A percentile compares a stretch with the other conserved stretches of the same genome.
Evolutionary conservation across 2,329 filamentous ascomycete species (phyloP).

Genomic region (Harringtonia aguacate): DNA sequence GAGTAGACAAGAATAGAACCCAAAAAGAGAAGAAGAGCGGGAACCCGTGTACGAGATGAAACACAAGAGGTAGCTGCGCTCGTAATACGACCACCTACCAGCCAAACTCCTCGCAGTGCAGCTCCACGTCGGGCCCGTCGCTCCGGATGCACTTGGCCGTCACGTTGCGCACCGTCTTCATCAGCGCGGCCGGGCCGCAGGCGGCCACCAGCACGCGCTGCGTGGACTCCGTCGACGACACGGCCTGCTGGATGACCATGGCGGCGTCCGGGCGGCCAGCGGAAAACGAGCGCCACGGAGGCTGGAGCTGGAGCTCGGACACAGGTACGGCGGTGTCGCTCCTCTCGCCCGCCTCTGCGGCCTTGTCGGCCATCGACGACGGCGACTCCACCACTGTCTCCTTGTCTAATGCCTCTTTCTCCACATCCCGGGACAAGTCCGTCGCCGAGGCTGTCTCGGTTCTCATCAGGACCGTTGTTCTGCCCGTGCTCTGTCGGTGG

Average conservation of each 20-base stretch:
- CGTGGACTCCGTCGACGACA: constrained; percentile 20
- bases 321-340: too few relatives aligned
- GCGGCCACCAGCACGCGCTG: constrained; percentile 33
- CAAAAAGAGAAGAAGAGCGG: too few relatives aligned
- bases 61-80: too few relatives aligned
- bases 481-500: constrained; percentile 9
- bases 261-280: constrained; percentile 30
- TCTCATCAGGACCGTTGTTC: not conserved
- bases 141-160: constrained; percentile 30
- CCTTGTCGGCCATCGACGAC: too few relatives aligned
- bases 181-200: constrained; percentile 35
- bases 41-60: too few relatives aligned
- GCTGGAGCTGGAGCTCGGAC: constrained; percentile 6
- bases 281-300: constrained; percentile 20
- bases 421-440: too few relatives aligned
- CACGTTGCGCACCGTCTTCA: constrained; percentile 31
- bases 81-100: constrained; percentile 22
- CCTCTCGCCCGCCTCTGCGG: too few relatives aligned
- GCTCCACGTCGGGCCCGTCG: constrained; percentile 35
- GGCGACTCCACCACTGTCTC: too few relatives aligned
- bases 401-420: too few relatives aligned
- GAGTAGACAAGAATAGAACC: too few relatives aligned
- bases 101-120: constrained; percentile 39
- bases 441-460: not conserved
- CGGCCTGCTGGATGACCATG: constrained; percentile 25